A percentile compares a stretch with the other conserved stretches of the same genome.
phyloP scores from a whole-genome alignment of 192 early-diverging fungal species.

The Tieghemiomyces parasiticus region DNA sequence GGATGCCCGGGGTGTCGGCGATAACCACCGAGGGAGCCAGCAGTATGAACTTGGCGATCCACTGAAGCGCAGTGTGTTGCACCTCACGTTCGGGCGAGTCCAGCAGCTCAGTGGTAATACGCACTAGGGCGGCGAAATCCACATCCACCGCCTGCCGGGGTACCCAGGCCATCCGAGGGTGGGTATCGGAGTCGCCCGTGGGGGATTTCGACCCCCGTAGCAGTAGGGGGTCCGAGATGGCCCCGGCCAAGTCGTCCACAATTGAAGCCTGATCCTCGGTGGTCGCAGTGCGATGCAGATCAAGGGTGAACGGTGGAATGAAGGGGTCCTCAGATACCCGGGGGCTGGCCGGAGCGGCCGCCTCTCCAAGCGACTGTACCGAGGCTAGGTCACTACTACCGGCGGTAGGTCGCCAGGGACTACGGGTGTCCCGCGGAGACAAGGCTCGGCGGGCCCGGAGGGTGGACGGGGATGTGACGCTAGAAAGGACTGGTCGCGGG shows the following conservation, averaged over 20 bases:
- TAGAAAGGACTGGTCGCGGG: neutral
- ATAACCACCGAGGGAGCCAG: constrained; percentile 74
- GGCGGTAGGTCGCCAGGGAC: too few species aligned
- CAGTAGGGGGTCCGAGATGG: constrained; percentile 9
- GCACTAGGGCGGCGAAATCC: constrained; percentile 70
- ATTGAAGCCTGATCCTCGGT: neutral
- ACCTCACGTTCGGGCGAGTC: constrained; percentile 62
- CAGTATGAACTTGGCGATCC: constrained; percentile 82
- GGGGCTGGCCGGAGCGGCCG: neutral
- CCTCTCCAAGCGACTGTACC: too few species aligned
- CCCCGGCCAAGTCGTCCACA: neutral
- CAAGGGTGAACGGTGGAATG: neutral
- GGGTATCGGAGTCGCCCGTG: neutral
- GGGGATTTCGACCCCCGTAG: too few species aligned
- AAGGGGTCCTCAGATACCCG: neutral
- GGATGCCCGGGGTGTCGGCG: constrained; percentile 60
- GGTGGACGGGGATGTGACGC: neutral
- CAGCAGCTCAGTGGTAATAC: constrained; percentile 74
- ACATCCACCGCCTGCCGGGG: constrained; percentile 65
- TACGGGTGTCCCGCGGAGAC: too few species aligned
- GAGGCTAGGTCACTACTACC: too few species aligned
- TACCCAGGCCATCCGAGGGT: constrained; percentile 43
- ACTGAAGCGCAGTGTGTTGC: constrained; percentile 78
- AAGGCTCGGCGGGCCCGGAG: too few species aligned
- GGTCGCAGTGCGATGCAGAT: neutral